Base-by-base conservation (phyloP, 1,139 yeast species). In the Taiozyma sp. region DNA sequence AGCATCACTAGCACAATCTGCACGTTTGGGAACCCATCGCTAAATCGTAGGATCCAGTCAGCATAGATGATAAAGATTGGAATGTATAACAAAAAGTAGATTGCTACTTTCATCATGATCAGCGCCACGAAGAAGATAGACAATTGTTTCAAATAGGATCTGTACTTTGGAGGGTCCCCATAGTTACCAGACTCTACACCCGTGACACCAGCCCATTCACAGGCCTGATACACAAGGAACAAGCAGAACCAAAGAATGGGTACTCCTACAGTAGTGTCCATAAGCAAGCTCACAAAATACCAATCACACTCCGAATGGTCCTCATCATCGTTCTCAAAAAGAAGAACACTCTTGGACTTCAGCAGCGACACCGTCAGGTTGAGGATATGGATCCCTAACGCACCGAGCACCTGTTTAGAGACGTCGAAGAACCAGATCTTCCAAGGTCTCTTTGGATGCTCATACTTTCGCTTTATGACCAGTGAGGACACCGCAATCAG, bases 261-360 rank as follows among this genome's bases (percentile, higher is more conserved):
- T 2, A 90, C 95, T 0, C 99, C 99, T n/a, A 91, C 76, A 0
- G 99, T 93, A 44, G 98, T 91, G 66, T 93, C 99, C 64, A 91
- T 79, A 22, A 91, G 76, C 43, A 91, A 80, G 62, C 88, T 93
- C 50, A 93, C 73, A 62, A 93, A 91, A 69, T 93, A 93, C 95
- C 97, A 91, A 59, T 86, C 89, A 63, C 95, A 87, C 9, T 91
- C 91, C 58, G 85, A 74, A 37, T 70, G 75, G 28, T 66, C 68
- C 14, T 65, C 69, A 11, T 64, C 68, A 32, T 62, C 66, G n/a
- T 53, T 56, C 6, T 53, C 58, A n/a, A 40, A 14, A 9, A 47
- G 42, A 29, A 49, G 22, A 40, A 47, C 26, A 37, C 47, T 56
- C 50, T 52, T 57, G 46, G 57, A 62, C 53, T 85, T 81, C 45